These are phyloP conservation scores for Solanum piurae DNA, from an alignment of 257 asterid species.

Conservation along the genomic window DNA sequence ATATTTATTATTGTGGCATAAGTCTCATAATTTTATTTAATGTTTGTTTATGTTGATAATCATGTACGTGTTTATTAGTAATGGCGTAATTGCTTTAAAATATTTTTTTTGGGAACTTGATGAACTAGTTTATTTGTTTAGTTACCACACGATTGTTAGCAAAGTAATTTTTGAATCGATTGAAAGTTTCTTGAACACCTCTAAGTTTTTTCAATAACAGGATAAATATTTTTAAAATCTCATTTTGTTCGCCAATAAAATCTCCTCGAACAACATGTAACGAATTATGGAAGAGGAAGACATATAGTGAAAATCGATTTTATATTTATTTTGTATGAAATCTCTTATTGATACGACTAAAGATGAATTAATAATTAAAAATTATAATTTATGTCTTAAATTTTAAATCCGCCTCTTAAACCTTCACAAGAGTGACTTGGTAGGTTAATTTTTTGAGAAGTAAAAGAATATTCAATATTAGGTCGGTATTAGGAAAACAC, in stretches of 20 bases:
- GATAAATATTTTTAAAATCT: too few relatives aligned
- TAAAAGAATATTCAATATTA: neutral
- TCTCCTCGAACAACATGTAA: too few relatives aligned
- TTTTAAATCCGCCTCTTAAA: neutral
- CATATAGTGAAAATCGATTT: rapidly evolving
- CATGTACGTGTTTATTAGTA: rapidly evolving
- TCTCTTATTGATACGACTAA: too few relatives aligned
- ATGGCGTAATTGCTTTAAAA: too few relatives aligned
- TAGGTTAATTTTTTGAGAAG: neutral
- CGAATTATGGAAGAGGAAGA: rapidly evolving
- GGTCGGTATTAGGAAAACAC: neutral
- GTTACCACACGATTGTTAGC: neutral
- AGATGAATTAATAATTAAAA: rapidly evolving
- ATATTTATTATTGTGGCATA: too few relatives aligned
- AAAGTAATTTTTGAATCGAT: too few relatives aligned
- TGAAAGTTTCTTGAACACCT: neutral
- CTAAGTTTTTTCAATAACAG: too few relatives aligned
- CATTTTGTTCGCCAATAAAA: too few relatives aligned
- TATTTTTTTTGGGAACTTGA: too few relatives aligned
- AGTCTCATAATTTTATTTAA: neutral
- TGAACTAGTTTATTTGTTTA: neutral
- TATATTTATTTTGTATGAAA: too few relatives aligned
- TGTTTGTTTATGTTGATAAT: neutral
- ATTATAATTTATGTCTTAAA: neutral
- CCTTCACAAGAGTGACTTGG: neutral